Evolutionary conservation across 352 stramenopile species (phyloP), one percentile per base, ranked within the genome.

Genomic region (Elongisporangium prolatum): DNA sequence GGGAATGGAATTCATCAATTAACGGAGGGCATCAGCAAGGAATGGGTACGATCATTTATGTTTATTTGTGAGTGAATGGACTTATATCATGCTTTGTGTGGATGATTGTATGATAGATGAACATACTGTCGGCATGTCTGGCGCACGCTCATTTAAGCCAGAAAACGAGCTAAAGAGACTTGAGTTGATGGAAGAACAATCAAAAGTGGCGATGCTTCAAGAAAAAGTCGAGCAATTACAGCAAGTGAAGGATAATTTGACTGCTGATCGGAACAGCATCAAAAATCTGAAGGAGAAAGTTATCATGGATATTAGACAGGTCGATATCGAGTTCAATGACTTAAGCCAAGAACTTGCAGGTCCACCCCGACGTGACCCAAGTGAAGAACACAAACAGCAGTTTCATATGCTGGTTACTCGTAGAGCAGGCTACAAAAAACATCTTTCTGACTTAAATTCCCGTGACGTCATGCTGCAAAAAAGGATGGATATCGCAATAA

Each of bases 321-420:
- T 91, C 0, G 62, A 64, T 13, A 28, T 21, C 0, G 72, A 90
- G 21, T 69, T 89, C 47, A 67, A 85, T 7, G 76, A 87, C 0
- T 53, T 90, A 2, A 72, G 71, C 9, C 60, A 64, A 4, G 7
- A 54, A 2, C 65, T 93, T 0, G 79, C 77, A 10, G 84, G 84
- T 5, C 84, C 84, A 0, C 79, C 84, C 3, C 71, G 84, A 21
- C 69, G 84, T 38, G 81, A 93, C 18, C 75, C 84, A 4, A 78
- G 60, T 0, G 81, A 91, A 38, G 47, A 60, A 16, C 72, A 93
- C 48, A 89, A 89, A 11, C 59, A 68, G 21, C 74, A 86, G 21
- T 81, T 91, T 37, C 78, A 91, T 60, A 65, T 69, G 0, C 50
- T 91, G 3, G 71, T 88, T 17, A 74, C 77, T 0, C 59, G 78